Evolutionary conservation across 225 moss, liverwort and hornwort species (phyloP).

Genomic region (Thuidium tamariscinum): DNA sequence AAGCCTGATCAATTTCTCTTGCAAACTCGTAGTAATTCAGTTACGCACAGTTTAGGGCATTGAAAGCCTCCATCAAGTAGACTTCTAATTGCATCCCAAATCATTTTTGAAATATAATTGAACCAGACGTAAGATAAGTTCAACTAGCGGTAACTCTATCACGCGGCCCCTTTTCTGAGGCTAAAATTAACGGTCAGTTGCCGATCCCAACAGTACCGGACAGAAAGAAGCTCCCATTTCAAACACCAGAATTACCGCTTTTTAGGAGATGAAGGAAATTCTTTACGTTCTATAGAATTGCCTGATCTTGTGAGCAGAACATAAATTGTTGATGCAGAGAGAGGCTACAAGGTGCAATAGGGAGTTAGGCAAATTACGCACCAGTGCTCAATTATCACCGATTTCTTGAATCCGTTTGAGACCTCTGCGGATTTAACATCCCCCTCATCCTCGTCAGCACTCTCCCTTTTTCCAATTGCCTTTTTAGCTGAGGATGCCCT

Average conservation of each 20-base stretch:
- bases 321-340: neutral
- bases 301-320: neutral
- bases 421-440: neutral
- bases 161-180: neutral
- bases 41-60: neutral
- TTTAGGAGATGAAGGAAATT: neutral
- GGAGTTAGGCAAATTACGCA: neutral
- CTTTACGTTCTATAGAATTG: neutral
- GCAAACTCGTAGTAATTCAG: neutral
- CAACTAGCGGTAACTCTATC: neutral
- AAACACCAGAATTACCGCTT: neutral
- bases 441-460: neutral
- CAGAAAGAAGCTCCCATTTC: neutral
- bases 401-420: conserved; percentile 21
- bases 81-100: neutral
- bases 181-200: neutral
- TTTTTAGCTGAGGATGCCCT: neutral
- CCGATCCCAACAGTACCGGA: neutral
- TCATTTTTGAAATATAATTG: neutral
- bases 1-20: neutral
- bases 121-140: neutral
- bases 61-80: neutral
- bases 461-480: neutral
- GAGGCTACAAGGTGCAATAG: neutral
- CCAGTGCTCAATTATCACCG: conserved; percentile 48